Evolutionary conservation across 75 land plant genomes (phyloP), one percentile per base, ranked within the genome.

Genomic region (Cunninghamia lanceolata): DNA sequence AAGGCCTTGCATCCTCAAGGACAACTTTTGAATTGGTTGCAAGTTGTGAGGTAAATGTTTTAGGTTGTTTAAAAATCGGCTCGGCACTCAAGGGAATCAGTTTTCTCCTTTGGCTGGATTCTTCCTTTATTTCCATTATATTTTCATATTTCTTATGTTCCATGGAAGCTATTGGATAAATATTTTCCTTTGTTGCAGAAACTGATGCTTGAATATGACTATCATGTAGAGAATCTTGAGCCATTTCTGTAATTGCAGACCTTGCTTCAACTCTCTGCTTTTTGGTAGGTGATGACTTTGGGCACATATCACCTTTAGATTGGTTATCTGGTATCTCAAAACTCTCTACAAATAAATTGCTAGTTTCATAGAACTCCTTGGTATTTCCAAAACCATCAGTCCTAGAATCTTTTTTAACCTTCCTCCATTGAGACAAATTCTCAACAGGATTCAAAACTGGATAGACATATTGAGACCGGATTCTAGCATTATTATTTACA

Each of bases 371-470:
- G 36, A 83, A 83, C 4, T 83, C 84, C 42, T 83, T 50, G 21
- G 63, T 45, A 54, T 54, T 83, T 50, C 84, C 84, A 83, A 50
- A 52, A 45, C 50, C 82, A 54, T 54, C 84, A 16, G 40, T 17
- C 28, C 38, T 54, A 83, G 63, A 50, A 54, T 83, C 84, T 21
- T 83, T 91, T 84, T 91, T 94, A 15, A 87, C 75, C 84, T 87
- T 88, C 82, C 85, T 92, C 95, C 95, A 94, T 70, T 94, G 93
- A 50, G 92, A 85, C 34, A 89, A 73, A 80, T 94, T 94, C 80
- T 94, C 93, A 10, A 92, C 91, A 34, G 95, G 95, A 36, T 91
- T 94, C 42, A 94, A 82, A 7, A 94, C 95, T 36, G 95, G 84
- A 79, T 84, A 85, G 0, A 92, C 87, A 71, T 82, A 89, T 34